Percentiles rank a stretch among this genome's conserved stretches.
Evolutionary conservation across 139 green algal species (phyloP).

Genomic region (Choricystis sp.): DNA sequence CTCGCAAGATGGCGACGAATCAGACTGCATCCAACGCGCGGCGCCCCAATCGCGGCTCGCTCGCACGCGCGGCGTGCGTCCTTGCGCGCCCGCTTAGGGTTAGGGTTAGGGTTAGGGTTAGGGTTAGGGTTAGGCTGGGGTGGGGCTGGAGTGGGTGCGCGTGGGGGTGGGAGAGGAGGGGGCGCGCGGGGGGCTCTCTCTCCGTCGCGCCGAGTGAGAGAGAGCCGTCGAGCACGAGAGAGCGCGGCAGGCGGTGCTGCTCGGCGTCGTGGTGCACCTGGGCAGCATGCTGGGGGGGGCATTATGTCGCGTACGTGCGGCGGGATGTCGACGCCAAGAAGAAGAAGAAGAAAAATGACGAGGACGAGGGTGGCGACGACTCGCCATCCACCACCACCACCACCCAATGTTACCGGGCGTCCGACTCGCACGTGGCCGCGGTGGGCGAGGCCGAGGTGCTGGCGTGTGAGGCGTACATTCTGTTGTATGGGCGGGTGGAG

Average conservation of each 20-base stretch:
- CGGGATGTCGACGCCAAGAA: not conserved
- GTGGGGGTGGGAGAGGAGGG: no score
- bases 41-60: no score
- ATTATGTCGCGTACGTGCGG: slow-evolving; percentile 53
- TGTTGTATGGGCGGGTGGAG: slow-evolving; percentile 11
- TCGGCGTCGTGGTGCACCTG: slow-evolving; percentile 50
- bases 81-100: no score
- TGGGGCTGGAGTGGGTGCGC: not conserved
- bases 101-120: no score
- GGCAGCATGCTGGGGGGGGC: slow-evolving; percentile 32
- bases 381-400: not conserved
- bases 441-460: slow-evolving; percentile 5
- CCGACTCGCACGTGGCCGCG: slow-evolving; percentile 10
- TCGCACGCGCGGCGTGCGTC: no score
- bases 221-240: no score
- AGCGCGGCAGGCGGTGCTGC: slow-evolving; percentile 17
- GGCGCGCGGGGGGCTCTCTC: no score
- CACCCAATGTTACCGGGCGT: slow-evolving; percentile 10
- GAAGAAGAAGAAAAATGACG: not conserved
- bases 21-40: no score
- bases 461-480: slow-evolving; percentile 12
- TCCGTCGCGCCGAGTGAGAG: no score
- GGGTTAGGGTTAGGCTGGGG: slow-evolving; percentile 13
- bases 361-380: not conserved
- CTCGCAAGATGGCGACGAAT: no score